Base-by-base conservation (phyloP, 176 grass and related monocot genomes). In the Carex littledalei region DNA sequence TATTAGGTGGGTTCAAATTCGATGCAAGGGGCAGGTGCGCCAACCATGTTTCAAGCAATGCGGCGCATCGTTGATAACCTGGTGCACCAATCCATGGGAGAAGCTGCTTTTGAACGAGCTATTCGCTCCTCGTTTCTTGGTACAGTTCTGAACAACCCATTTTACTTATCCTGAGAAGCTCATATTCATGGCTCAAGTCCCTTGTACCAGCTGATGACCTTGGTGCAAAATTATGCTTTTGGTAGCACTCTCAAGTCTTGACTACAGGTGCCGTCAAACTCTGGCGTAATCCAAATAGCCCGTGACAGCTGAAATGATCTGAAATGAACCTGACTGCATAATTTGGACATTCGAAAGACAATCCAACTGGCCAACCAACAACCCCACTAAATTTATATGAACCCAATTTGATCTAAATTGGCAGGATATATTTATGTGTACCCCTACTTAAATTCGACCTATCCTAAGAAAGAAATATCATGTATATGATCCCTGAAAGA, bases 41-140 rank as follows among this genome's bases (percentile, higher is more conserved):
- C 92, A 32, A 98, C 92, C 47, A 94, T 98, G 85, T 98, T 98
- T 84, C 92, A 98, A 47, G 89, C 95, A 18, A 93, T 98, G 82
- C 89, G 88, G 84, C 86, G 92, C 64, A 98, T 94, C 60, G 68
- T 94, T 22, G 91, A 91, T 84, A 90, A 87, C 63, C 78, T 98
- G 77, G 49, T 85, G 80, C 89, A 91, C 71, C 91, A 98, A 67
- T 93, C 87, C 31, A 93, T 98, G 86, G 89, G 89, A 59, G 95
- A 98, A 88, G 76, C 84, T 75, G 93, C 92, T 83, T 89, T 98
- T 43, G 92, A 94, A 47, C 92, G 95, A 85, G 92, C 95, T 87
- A 84, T 94, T 59, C 91, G 84, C 80, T 93, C 92, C 5, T 98
- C 95, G 80, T 98, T 98, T 86, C 95, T 98, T 88, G 95, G 95